Percentiles rank a stretch among this genome's conserved stretches.
These are phyloP conservation scores for Trametes meyenii DNA, from an alignment of 768 basidiomycete species.

Conservation along the genomic window DNA sequence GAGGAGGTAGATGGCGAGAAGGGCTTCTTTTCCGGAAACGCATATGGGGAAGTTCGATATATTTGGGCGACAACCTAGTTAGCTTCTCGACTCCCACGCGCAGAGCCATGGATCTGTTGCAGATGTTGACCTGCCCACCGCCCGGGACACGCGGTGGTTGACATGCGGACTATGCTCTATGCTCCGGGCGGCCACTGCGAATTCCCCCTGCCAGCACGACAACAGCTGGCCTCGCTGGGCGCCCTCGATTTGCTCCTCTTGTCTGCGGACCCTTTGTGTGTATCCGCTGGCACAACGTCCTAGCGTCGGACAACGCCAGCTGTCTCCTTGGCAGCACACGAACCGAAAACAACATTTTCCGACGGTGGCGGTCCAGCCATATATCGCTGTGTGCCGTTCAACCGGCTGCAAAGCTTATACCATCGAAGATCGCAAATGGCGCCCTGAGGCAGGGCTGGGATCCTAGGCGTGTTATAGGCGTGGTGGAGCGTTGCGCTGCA, in stretches of 20 bases:
- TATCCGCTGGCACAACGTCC: too few species aligned
- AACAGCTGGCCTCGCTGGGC: too few species aligned
- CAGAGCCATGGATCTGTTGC: constrained; percentile 26
- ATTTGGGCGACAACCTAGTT: constrained; percentile 23
- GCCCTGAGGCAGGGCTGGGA: constrained; percentile 9
- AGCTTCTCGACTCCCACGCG: constrained; percentile 26
- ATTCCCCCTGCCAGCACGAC: background rate
- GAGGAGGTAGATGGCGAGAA: constrained; percentile 32
- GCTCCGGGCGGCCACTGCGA: constrained; percentile 2
- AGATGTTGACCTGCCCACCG: constrained; percentile 18
- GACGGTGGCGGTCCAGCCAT: background rate
- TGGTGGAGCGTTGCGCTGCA: constrained; percentile 14
- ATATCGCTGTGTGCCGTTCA: constrained; percentile 3
- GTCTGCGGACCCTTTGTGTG: too few species aligned
- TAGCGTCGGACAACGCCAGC: too few species aligned
- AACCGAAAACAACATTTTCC: background rate
- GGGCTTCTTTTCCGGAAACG: constrained; percentile 26
- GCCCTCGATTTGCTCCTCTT: too few species aligned
- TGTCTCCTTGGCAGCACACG: too few species aligned
- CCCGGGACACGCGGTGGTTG: constrained; percentile 16
- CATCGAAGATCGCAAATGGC: background rate
- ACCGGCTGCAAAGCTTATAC: constrained; percentile 12
- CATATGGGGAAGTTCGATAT: constrained; percentile 20
- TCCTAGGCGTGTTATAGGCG: constrained; percentile 9
- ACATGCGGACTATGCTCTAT: constrained; percentile 13